A percentile compares a stretch with the other conserved stretches of the same genome.
These are phyloP conservation scores for Neocallimastix lanati DNA, from an alignment of 192 early-diverging fungal genomes.

Conservation along the genomic window DNA sequence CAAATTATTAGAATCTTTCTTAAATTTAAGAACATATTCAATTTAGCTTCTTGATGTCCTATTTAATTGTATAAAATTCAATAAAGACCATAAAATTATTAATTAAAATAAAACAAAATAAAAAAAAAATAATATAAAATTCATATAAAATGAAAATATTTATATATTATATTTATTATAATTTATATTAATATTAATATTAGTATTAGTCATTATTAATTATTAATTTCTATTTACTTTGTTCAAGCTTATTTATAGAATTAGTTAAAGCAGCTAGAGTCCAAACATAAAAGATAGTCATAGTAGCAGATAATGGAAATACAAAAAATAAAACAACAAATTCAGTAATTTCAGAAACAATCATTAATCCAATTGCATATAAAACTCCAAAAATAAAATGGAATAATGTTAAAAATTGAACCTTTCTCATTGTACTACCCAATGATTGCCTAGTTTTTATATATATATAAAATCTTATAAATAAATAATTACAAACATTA, in stretches of 20 bases:
- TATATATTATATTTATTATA: not conserved
- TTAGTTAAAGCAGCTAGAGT: constrained; percentile 62
- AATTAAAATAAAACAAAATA: no score
- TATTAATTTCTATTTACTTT: constrained; percentile 74
- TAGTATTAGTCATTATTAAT: constrained; percentile 59
- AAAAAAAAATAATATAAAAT: not conserved
- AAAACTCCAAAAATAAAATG: constrained; percentile 80
- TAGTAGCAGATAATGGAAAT: constrained; percentile 69
- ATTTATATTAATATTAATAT: no score
- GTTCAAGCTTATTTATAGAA: constrained; percentile 57
- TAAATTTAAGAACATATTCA: not conserved
- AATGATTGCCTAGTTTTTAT: constrained; percentile 62
- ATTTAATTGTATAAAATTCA: no score
- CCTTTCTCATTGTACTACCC: constrained; percentile 75
- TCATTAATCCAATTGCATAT: constrained; percentile 65
- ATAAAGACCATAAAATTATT: no score
- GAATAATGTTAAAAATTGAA: constrained; percentile 47
- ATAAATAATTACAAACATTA: not conserved
- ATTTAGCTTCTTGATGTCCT: not conserved
- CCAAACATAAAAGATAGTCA: constrained; percentile 91
- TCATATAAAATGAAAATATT: not conserved
- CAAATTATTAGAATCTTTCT: constrained; percentile 63
- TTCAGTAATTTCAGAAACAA: constrained; percentile 41
- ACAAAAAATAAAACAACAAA: constrained; percentile 58
- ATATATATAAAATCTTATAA: not conserved